These are phyloP conservation scores for Oxyria digyna DNA, from an alignment of 148 eudicot genomes.

Conservation along the genomic window DNA sequence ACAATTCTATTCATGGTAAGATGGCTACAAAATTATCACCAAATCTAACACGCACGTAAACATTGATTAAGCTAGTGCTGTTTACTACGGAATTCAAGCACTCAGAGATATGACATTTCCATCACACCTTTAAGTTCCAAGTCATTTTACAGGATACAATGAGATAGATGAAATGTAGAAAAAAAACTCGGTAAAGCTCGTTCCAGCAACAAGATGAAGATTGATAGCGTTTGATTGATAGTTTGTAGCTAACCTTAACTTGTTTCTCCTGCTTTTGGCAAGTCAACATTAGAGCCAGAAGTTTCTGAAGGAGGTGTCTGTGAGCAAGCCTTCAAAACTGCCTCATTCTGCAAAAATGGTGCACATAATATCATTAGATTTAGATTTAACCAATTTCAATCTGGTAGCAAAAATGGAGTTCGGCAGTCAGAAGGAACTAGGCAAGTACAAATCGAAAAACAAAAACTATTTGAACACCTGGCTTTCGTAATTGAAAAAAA, in stretches of 20 bases:
- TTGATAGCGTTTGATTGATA: no score
- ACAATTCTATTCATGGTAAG: neutral
- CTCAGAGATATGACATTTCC: neutral
- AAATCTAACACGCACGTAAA: neutral
- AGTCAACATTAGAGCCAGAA: conserved; percentile 12
- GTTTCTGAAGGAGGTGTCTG: conserved; percentile 27
- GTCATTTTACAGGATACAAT: neutral
- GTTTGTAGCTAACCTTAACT: neutral
- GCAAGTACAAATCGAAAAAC: no score
- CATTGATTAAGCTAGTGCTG: neutral
- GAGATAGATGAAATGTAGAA: neutral
- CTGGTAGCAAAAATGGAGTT: neutral
- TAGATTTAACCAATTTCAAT: neutral
- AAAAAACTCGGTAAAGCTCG: neutral
- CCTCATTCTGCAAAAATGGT: conserved; percentile 43
- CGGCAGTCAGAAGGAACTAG: neutral
- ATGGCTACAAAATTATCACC: neutral
- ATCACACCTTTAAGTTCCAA: neutral
- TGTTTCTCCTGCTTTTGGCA: conserved; percentile 1
- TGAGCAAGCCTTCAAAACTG: conserved; percentile 65
- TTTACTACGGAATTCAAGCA: neutral
- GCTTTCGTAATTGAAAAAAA: no score
- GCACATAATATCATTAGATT: neutral
- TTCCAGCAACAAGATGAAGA: neutral
- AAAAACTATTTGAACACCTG: no score